phyloP scores from a whole-genome alignment of 306 rosid species.

The Vicia sativa region DNA sequence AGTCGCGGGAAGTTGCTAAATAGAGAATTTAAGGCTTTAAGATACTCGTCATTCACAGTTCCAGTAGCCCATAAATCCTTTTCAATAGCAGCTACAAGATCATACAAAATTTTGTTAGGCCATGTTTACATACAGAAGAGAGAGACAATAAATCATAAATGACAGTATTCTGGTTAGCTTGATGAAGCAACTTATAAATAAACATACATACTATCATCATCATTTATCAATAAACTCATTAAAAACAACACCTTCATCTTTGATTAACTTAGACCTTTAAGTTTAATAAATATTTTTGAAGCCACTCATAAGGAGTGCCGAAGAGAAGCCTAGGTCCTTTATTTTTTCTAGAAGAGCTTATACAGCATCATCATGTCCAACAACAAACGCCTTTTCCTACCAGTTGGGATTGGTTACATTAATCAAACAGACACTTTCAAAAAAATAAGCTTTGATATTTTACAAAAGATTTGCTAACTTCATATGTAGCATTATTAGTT shows the following conservation, averaged over 20 bases:
- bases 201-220: conserved; percentile 24
- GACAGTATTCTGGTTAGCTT: conserved; percentile 20
- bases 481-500: conserved; percentile 2
- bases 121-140: conserved; percentile 25
- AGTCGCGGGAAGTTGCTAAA: conserved; percentile 89
- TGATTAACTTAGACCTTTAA: not conserved
- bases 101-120: conserved; percentile 39
- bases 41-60: conserved; percentile 92
- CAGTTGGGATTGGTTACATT: not conserved
- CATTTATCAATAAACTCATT: conserved; percentile 11
- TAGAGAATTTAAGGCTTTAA: conserved; percentile 90
- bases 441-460: conserved; percentile 17
- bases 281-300: conserved; percentile 8
- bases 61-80: conserved; percentile 98
- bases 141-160: not conserved
- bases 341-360: not conserved
- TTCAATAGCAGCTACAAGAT: conserved; percentile 87
- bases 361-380: conserved; percentile 6
- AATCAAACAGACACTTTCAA: not conserved
- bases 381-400: not conserved
- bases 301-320: conserved; percentile 2
- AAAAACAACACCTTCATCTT: not conserved
- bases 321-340: conserved; percentile 14
- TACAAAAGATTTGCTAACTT: conserved; percentile 13
- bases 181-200: conserved; percentile 21